Percentiles rank a stretch among this genome's conserved stretches.
Evolutionary conservation across 306 rosid genomes (phyloP).

Genomic region (Canavalia gladiata): DNA sequence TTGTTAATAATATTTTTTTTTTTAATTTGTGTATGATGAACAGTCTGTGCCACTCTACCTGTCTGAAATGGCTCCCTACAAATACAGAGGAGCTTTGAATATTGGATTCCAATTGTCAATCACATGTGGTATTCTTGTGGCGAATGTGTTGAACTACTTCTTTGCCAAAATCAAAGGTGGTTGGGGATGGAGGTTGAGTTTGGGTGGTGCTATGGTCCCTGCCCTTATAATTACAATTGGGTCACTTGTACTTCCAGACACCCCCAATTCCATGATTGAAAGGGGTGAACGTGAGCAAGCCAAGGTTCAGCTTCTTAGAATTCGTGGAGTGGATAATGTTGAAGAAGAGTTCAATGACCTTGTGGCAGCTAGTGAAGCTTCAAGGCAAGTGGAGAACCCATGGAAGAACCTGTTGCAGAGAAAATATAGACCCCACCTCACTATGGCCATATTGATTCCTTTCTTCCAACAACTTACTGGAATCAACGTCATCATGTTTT

Average conservation of each 20-base stretch:
- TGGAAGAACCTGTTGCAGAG: slow-evolving; percentile 73
- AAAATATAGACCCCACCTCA: slow-evolving; percentile 83
- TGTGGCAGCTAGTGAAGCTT: slow-evolving; percentile 74
- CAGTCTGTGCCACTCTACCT: slow-evolving; percentile 94
- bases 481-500: slow-evolving; percentile 93
- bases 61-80: slow-evolving; percentile 96
- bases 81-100: slow-evolving; percentile 82
- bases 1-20: not conserved
- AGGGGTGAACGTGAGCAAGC: slow-evolving; percentile 74
- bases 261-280: slow-evolving; percentile 92
- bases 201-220: slow-evolving; percentile 92
- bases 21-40: slow-evolving; percentile 22
- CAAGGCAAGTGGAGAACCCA: slow-evolving; percentile 70
- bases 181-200: slow-evolving; percentile 98
- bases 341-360: slow-evolving; percentile 84
- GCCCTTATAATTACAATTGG: slow-evolving; percentile 80
- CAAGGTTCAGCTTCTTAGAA: slow-evolving; percentile 52
- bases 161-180: slow-evolving; percentile 92
- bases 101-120: slow-evolving; percentile 88
- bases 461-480: slow-evolving; percentile 92
- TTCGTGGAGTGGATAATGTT: slow-evolving; percentile 71
- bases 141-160: slow-evolving; percentile 85
- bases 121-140: slow-evolving; percentile 83
- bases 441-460: slow-evolving; percentile 76
- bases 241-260: slow-evolving; percentile 77